phyloP scores from a whole-genome alignment of 2,329 filamentous ascomycete species.

The Sclerotinia subarctica region DNA sequence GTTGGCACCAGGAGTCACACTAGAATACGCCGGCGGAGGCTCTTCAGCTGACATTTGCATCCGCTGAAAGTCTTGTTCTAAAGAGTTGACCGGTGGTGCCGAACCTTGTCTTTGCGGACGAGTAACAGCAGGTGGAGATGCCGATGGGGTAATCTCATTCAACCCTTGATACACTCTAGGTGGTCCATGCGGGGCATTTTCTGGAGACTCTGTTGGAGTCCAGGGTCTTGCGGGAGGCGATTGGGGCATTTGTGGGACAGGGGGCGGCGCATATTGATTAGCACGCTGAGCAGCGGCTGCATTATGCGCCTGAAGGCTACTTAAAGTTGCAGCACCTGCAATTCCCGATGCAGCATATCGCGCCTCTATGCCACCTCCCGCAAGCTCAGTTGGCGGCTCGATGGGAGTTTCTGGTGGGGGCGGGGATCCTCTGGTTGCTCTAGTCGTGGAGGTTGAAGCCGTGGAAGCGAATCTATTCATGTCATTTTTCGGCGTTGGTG shows the following conservation, averaged over 20 bases:
- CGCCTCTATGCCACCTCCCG: constrained; percentile 81
- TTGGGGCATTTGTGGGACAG: constrained; percentile 42
- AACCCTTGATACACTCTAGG: constrained; percentile 89
- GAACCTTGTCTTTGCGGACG: constrained; percentile 35
- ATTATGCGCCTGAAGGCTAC: constrained; percentile 67
- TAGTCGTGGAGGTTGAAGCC: constrained; percentile 88
- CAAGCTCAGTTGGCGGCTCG: constrained; percentile 65
- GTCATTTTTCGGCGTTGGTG: constrained; percentile 39
- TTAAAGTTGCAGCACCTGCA: constrained; percentile 78
- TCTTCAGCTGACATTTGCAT: constrained; percentile 71
- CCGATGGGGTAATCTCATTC: constrained; percentile 56
- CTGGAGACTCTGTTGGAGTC: constrained; percentile 91
- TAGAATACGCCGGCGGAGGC: constrained; percentile 94
- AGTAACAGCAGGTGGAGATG: constrained; percentile 44
- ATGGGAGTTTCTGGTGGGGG: constrained; percentile 92
- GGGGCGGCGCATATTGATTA: constrained; percentile 66
- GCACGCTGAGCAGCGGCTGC: constrained; percentile 77
- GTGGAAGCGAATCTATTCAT: constrained; percentile 71
- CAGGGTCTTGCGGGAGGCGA: constrained; percentile 61
- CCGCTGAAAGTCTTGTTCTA: constrained; percentile 83
- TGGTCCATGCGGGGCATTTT: constrained; percentile 81
- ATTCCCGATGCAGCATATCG: constrained; percentile 90
- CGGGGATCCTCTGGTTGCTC: constrained; percentile 86
- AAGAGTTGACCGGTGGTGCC: constrained; percentile 59
- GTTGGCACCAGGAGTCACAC: constrained; percentile 54